phyloP scores from a whole-genome alignment of 108 stramenopile genomes.

The Schizochytrium sp. region DNA sequence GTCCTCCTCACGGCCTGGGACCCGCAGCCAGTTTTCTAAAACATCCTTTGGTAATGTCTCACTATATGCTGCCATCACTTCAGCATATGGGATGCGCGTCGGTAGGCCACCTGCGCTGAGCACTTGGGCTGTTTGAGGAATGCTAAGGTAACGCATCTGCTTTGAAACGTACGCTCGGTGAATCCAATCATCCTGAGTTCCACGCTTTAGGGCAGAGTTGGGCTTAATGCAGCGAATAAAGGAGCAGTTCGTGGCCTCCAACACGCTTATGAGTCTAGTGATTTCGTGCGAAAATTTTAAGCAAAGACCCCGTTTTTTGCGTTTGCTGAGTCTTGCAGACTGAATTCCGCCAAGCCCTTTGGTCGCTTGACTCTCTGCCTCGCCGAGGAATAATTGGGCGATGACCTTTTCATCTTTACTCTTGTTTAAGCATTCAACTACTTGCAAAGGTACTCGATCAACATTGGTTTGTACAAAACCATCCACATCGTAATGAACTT shows the following conservation, averaged over 20 bases:
- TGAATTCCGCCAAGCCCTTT: background rate
- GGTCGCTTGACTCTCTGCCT: background rate
- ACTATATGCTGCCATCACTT: background rate
- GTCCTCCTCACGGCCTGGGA: conserved; percentile 27
- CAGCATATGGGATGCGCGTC: conserved; percentile 46
- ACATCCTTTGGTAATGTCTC: conserved; percentile 4
- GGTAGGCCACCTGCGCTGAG: conserved; percentile 50
- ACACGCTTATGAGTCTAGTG: conserved; percentile 81
- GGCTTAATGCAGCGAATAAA: conserved; percentile 99
- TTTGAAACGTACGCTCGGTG: background rate
- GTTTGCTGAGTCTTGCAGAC: background rate
- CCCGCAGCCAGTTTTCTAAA: background rate
- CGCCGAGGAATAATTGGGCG: background rate
- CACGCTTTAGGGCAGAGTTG: conserved; percentile 76
- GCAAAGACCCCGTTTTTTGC: conserved; percentile 43
- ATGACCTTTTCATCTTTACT: background rate
- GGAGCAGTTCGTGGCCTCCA: conserved; percentile 91
- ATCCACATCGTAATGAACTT: conserved; percentile 68
- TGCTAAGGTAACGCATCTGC: conserved; percentile 36
- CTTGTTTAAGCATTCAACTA: background rate
- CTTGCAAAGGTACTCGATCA: conserved; percentile 43
- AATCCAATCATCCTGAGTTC: background rate
- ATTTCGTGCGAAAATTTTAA: conserved; percentile 84
- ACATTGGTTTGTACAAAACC: conserved; percentile 77
- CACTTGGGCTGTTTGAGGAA: conserved; percentile 30